Evolutionary conservation across 305 asterid genomes (phyloP).

Genomic region (Fraxinus latifolia): DNA sequence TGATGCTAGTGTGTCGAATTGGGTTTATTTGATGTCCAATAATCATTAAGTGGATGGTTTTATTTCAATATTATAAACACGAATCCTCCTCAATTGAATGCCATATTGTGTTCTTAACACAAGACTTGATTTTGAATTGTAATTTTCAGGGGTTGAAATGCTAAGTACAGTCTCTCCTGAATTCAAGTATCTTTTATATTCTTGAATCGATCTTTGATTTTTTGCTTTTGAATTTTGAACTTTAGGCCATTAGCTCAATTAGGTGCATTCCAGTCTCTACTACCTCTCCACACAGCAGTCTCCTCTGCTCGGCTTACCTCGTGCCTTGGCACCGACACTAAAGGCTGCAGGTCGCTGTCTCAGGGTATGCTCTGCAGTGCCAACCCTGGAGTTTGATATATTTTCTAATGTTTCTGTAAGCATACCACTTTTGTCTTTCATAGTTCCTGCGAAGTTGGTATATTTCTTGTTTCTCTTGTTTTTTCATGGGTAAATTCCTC

Average conservation of each 20-base stretch:
- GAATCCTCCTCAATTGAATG: neutral
- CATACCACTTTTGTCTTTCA: constrained; percentile 25
- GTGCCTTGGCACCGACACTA: constrained; percentile 62
- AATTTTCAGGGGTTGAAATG: neutral
- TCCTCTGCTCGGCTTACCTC: constrained; percentile 82
- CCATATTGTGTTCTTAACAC: neutral
- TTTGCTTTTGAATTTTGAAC: constrained; percentile 9
- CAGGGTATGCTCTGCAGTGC: constrained; percentile 98
- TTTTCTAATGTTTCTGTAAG: constrained; percentile 64
- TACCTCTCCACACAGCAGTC: constrained; percentile 74
- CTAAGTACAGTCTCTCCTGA: neutral
- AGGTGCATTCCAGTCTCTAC: constrained; percentile 62
- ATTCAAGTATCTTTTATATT: neutral
- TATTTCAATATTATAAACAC: neutral
- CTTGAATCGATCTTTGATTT: constrained; percentile 7
- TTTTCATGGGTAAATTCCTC: neutral
- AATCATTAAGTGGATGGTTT: neutral
- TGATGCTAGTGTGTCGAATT: neutral
- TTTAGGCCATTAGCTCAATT: constrained; percentile 69
- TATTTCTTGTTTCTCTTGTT: neutral
- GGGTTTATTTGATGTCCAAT: neutral
- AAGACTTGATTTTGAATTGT: neutral
- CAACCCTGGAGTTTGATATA: constrained; percentile 92
- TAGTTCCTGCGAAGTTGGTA: neutral
- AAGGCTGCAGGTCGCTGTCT: constrained; percentile 85